Base-by-base conservation (phyloP, 2,329 filamentous ascomycete genomes). In the Verticillium klebahnii region DNA sequence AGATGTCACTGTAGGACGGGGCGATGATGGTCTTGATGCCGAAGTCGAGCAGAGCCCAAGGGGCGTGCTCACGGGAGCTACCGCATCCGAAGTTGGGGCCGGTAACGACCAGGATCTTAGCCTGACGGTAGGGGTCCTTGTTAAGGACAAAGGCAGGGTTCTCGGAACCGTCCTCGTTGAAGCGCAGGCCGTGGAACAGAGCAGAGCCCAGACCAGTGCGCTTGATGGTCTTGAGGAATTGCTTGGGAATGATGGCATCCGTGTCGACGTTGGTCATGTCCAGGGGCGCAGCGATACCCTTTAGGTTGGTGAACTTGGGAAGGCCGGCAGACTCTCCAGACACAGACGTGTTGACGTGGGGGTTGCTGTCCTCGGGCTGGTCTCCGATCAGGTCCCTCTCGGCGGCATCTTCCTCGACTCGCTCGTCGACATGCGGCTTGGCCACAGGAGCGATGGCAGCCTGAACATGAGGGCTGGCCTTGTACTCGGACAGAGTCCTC, bases 211-310 rank as follows among this genome's bases (percentile, higher is more conserved):
- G 90, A 67, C 95, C 95, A 1, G 94, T 96, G 63, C 95, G 92
- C 85, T 98, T 98, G 79, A 98, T 98, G 50, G 95, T 99, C 82
- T 98, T 99, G 66, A 99, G 85, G 81, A 98, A 99, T 75, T 99
- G 95, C 79, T 99, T 99, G 67, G 95, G 95, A 69, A 99, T 99
- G 77, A 98, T 97, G 72, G 94, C 94, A 71, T 99, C 95, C n/a
- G 95, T 99, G 80, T 99, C 95, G 69, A 97, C 88, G 75, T 99
- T 99, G 67, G 90, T 84, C 70, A 90, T 87, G 65, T 97, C 91
- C 76, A 99, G 80, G 2, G 92, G 92, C 12, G 93, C 95, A 1
- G 93, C 92, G 67, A 94, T 89, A 62, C 94, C 95, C 78, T 90
- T 94, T 68, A 96, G 85, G 56, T 87, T 85, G 29, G 86, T 87